Conservation (phyloP, 2,329 filamentous ascomycete genomes). For the Aspergillus caelatus region DNA sequence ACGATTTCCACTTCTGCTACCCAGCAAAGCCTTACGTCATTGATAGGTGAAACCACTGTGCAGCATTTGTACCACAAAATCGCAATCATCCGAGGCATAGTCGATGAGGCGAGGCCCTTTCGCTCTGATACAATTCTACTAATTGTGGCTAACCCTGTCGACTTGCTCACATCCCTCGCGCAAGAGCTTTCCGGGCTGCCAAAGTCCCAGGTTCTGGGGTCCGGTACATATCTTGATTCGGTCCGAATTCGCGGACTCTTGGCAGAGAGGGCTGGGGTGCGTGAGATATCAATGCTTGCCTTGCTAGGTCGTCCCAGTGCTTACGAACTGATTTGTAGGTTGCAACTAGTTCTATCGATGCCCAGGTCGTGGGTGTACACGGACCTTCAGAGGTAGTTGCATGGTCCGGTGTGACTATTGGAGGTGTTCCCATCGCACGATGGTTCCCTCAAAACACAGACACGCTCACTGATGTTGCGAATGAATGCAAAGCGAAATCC, state of each 20-base stretch:
- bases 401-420: constrained; percentile 51
- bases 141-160: constrained; percentile 59
- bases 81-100: constrained; percentile 51
- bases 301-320: not conserved
- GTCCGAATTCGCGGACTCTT: constrained; percentile 46
- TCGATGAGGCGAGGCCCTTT: constrained; percentile 54
- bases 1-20: too few species aligned
- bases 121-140: constrained; percentile 52
- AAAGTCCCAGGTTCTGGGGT: constrained; percentile 53
- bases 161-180: constrained; percentile 56
- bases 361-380: constrained; percentile 54
- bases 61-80: constrained; percentile 47
- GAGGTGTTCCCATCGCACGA: constrained; percentile 44
- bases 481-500: constrained; percentile 51
- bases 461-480: constrained; percentile 39
- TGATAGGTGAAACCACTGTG: constrained; percentile 47
- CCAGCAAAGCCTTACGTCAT: not conserved
- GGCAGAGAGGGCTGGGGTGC: constrained; percentile 13
- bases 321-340: constrained; percentile 21
- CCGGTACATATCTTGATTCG: constrained; percentile 58
- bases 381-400: constrained; percentile 53
- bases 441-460: constrained; percentile 30
- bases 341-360: constrained; percentile 37
- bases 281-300: not conserved
- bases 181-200: constrained; percentile 53